Percentiles rank a stretch among this genome's conserved stretches.
Evolutionary conservation across 2,329 filamentous ascomycete genomes (phyloP).

Genomic region (Pseudogymnoascus sp.): DNA sequence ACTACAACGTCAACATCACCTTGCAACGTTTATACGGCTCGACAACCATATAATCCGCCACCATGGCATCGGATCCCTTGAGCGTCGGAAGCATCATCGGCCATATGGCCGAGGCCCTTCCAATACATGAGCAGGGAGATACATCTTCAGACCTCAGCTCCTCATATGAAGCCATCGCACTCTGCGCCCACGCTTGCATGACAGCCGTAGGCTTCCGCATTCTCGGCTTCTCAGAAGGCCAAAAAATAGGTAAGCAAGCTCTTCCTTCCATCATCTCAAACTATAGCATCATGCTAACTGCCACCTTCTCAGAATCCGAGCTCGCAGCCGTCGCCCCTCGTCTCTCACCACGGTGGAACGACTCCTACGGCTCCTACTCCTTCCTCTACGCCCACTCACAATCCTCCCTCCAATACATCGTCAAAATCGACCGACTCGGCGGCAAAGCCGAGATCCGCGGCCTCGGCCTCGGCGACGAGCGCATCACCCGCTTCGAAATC

Average conservation of each 20-base stretch:
- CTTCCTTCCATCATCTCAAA: slow-evolving; percentile 1
- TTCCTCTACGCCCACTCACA: slow-evolving; percentile 86
- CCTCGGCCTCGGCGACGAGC: slow-evolving; percentile 72
- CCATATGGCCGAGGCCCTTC: slow-evolving; percentile 54
- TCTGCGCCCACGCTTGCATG: slow-evolving; percentile 82
- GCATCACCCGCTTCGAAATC: slow-evolving; percentile 72
- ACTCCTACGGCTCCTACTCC: slow-evolving; percentile 60
- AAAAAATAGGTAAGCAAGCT: slow-evolving; percentile 54
- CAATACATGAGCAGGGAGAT: slow-evolving; percentile 47
- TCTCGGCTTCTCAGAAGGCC: slow-evolving; percentile 77
- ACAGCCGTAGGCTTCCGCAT: slow-evolving; percentile 72
- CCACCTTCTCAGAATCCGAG: slow-evolving; percentile 43
- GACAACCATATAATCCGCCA: slow-evolving; percentile 13
- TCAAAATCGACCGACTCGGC: slow-evolving; percentile 78
- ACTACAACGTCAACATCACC: background rate
- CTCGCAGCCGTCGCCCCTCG: slow-evolving; percentile 53
- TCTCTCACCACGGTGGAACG: slow-evolving; percentile 76
- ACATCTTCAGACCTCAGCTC: slow-evolving; percentile 59
- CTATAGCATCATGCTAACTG: slow-evolving; percentile 15
- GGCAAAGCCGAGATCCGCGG: slow-evolving; percentile 78
- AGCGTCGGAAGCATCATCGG: slow-evolving; percentile 43
- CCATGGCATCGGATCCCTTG: slow-evolving; percentile 34
- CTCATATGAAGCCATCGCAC: slow-evolving; percentile 74
- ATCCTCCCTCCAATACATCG: slow-evolving; percentile 74
- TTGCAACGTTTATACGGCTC: background rate